A percentile compares a stretch with the other conserved stretches of the same genome.
phyloP scores from a whole-genome alignment of 2,329 filamentous ascomycete species.

The Fusarium oxysporum region DNA sequence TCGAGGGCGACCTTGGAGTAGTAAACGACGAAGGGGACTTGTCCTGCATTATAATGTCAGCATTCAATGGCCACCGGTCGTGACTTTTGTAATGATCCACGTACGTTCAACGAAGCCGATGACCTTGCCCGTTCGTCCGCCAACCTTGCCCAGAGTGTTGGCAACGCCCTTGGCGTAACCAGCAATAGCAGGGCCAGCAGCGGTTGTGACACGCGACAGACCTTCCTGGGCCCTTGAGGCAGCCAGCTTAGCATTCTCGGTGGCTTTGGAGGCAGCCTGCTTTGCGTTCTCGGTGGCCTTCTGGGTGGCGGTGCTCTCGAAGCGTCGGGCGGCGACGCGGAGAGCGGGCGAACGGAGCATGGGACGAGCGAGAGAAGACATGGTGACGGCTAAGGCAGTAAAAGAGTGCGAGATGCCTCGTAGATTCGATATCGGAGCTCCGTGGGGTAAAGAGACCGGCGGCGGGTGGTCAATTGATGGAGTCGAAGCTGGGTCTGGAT shows the following conservation, averaged over 20 bases:
- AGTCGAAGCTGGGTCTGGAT: constrained; percentile 44
- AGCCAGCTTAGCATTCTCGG: constrained; percentile 50
- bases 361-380: constrained; percentile 56
- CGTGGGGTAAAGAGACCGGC: constrained; percentile 41
- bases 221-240: constrained; percentile 80
- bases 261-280: constrained; percentile 51
- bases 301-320: constrained; percentile 68
- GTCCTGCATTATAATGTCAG: constrained; percentile 64
- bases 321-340: constrained; percentile 64
- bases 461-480: constrained; percentile 53
- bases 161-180: constrained; percentile 76
- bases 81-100: constrained; percentile 50
- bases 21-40: constrained; percentile 89
- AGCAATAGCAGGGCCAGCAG: constrained; percentile 79
- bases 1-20: constrained; percentile 92
- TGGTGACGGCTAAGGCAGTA: constrained; percentile 46
- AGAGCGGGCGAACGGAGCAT: constrained; percentile 60
- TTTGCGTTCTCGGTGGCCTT: constrained; percentile 59
- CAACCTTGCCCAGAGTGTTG: constrained; percentile 78
- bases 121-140: constrained; percentile 83
- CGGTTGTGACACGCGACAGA: constrained; percentile 82
- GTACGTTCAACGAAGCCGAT: constrained; percentile 88
- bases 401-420: constrained; percentile 38
- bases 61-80: background rate
- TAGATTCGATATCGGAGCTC: constrained; percentile 45